These are phyloP conservation scores for Camellia granthamiana DNA, from an alignment of 148 eudicot genomes.

Conservation along the genomic window DNA sequence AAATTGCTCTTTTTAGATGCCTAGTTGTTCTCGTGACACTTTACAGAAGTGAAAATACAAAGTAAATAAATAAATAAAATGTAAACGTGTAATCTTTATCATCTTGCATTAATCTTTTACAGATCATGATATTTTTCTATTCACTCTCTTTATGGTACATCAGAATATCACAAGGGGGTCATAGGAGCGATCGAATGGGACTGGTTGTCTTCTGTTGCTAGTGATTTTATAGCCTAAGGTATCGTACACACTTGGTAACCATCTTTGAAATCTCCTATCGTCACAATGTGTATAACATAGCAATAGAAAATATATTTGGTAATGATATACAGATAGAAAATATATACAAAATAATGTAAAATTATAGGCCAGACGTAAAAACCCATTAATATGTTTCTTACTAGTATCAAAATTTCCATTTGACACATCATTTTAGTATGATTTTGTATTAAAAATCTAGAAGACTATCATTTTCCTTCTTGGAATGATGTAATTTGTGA, in stretches of 20 bases:
- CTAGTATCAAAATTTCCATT: too few relatives aligned
- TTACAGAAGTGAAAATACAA: slow-evolving; percentile 12
- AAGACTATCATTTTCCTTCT: too few relatives aligned
- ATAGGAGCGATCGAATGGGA: slow-evolving; percentile 3
- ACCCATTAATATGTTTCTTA: too few relatives aligned
- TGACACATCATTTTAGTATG: too few relatives aligned
- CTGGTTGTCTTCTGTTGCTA: neutral
- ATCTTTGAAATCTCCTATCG: neutral
- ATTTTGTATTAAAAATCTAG: too few relatives aligned
- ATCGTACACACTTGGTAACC: neutral
- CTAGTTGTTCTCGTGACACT: slow-evolving; percentile 19
- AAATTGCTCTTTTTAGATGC: slow-evolving; percentile 1
- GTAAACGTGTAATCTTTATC: neutral
- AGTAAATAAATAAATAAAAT: neutral
- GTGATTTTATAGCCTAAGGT: neutral
- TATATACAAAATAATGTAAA: too few relatives aligned
- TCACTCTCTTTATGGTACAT: neutral
- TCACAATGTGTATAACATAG: neutral
- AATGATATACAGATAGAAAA: neutral
- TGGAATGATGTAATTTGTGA: too few relatives aligned
- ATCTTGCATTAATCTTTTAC: neutral
- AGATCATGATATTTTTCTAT: neutral
- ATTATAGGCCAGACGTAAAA: too few relatives aligned
- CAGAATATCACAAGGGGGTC: neutral
- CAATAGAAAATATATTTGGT: neutral